A percentile compares a stretch with the other conserved stretches of the same genome.
Conservation (phyloP, 2,329 filamentous ascomycete species). For the Nemania bipapillata region DNA sequence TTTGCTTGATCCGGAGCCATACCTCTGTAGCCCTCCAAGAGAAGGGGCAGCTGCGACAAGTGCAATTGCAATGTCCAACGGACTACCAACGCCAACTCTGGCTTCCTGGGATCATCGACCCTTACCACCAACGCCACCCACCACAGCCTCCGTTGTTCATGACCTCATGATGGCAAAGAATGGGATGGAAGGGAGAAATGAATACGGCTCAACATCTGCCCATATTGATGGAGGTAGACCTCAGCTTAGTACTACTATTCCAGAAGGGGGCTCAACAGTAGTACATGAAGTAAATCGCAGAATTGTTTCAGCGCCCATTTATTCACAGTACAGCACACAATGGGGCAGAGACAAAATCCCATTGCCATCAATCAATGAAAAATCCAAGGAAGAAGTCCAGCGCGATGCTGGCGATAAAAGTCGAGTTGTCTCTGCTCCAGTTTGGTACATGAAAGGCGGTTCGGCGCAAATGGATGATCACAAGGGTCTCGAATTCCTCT, state of each 20-base stretch:
- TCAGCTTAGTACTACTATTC: slow-evolving; percentile 38
- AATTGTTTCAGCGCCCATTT: slow-evolving; percentile 63
- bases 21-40: slow-evolving; percentile 27
- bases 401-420: slow-evolving; percentile 49
- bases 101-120: slow-evolving; percentile 61
- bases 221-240: slow-evolving; percentile 35
- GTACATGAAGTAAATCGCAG: slow-evolving; percentile 56
- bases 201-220: slow-evolving; percentile 25
- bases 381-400: slow-evolving; percentile 44
- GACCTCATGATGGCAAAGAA: slow-evolving; percentile 44
- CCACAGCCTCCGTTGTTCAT: slow-evolving; percentile 45
- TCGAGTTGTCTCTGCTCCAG: slow-evolving; percentile 61
- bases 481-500: slow-evolving; percentile 58
- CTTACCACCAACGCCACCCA: slow-evolving; percentile 61
- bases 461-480: slow-evolving; percentile 47
- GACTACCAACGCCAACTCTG: slow-evolving; percentile 37
- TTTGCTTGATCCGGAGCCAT: slow-evolving; percentile 51
- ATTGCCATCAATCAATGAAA: slow-evolving; percentile 63
- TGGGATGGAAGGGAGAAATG: slow-evolving; percentile 24
- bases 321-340: slow-evolving; percentile 55
- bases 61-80: slow-evolving; percentile 13
- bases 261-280: slow-evolving; percentile 28
- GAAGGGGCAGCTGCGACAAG: slow-evolving; percentile 31
- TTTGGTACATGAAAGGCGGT: slow-evolving; percentile 32
- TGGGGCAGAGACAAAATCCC: slow-evolving; percentile 53